Evolutionary conservation across 306 rosid species (phyloP).

Genomic region (Corylus americana): DNA sequence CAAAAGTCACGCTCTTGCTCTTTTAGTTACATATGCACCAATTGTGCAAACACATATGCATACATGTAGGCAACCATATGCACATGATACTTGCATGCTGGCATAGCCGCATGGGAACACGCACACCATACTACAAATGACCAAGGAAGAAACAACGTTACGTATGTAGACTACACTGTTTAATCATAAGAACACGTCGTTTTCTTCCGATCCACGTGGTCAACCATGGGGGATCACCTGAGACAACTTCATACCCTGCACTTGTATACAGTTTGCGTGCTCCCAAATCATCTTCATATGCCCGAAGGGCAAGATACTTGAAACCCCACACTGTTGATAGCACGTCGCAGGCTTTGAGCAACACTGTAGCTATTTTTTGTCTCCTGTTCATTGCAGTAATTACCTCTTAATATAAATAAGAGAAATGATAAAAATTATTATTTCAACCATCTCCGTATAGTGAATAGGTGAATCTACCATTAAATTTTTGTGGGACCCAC

Average conservation of each 20-base stretch:
- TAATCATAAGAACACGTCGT: constrained; percentile 78
- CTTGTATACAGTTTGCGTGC: constrained; percentile 69
- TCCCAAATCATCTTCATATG: constrained; percentile 81
- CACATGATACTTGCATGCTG: neutral
- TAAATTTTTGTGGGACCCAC: too few relatives aligned
- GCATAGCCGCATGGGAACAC: neutral
- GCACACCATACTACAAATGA: neutral
- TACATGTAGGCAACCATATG: neutral
- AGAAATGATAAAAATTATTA: too few relatives aligned
- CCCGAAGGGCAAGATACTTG: constrained; percentile 67
- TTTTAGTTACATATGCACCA: neutral
- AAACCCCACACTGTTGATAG: constrained; percentile 67
- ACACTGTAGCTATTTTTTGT: constrained; percentile 62
- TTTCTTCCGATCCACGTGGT: constrained; percentile 85
- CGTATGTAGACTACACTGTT: constrained; percentile 28
- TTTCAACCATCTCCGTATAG: too few relatives aligned
- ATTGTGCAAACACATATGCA: neutral
- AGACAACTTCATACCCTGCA: constrained; percentile 72
- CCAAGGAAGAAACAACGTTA: neutral
- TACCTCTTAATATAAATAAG: too few relatives aligned
- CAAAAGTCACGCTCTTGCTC: too few relatives aligned
- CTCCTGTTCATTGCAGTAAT: constrained; percentile 47
- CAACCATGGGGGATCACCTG: constrained; percentile 76
- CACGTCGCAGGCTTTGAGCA: constrained; percentile 69
- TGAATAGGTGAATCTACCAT: too few relatives aligned